phyloP scores from a whole-genome alignment of 2,329 filamentous ascomycete species.

The Zymoseptoria ardabiliae region DNA sequence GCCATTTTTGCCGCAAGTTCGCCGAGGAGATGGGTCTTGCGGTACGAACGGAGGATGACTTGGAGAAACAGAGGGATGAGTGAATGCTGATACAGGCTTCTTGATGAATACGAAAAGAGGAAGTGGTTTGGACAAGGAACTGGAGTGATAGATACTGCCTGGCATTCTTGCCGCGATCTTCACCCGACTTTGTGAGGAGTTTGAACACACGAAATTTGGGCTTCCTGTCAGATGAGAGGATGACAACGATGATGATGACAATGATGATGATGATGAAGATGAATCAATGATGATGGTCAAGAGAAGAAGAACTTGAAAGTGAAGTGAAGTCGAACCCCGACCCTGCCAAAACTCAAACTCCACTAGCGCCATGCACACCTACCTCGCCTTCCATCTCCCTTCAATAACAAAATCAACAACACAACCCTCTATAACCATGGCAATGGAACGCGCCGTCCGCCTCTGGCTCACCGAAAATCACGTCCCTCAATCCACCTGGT shows the following conservation, averaged over 20 bases:
- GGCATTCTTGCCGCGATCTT: too few species aligned
- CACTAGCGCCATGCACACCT: not conserved
- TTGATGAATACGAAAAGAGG: too few species aligned
- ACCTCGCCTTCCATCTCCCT: not conserved
- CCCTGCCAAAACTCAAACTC: not conserved
- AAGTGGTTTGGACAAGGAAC: too few species aligned
- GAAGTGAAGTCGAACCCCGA: not conserved
- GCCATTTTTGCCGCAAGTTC: not conserved
- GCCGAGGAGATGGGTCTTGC: not conserved
- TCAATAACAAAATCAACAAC: not conserved
- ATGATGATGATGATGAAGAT: not conserved
- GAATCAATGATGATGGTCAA: not conserved
- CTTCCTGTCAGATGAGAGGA: too few species aligned
- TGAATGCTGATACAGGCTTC: not conserved
- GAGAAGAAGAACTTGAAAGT: not conserved
- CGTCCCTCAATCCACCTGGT: not conserved
- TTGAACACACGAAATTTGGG: too few species aligned
- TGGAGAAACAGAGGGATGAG: not conserved
- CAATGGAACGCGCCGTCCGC: slow-evolving; percentile 14
- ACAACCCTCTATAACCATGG: not conserved
- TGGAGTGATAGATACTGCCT: too few species aligned
- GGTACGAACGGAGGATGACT: not conserved
- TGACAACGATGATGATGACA: too few species aligned
- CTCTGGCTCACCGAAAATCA: slow-evolving; percentile 8
- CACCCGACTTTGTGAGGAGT: too few species aligned